Percentiles rank a stretch among this genome's conserved stretches.
Evolutionary conservation across 2,329 filamentous ascomycete genomes (phyloP).

Genomic region (Emergomyces orientalis): DNA sequence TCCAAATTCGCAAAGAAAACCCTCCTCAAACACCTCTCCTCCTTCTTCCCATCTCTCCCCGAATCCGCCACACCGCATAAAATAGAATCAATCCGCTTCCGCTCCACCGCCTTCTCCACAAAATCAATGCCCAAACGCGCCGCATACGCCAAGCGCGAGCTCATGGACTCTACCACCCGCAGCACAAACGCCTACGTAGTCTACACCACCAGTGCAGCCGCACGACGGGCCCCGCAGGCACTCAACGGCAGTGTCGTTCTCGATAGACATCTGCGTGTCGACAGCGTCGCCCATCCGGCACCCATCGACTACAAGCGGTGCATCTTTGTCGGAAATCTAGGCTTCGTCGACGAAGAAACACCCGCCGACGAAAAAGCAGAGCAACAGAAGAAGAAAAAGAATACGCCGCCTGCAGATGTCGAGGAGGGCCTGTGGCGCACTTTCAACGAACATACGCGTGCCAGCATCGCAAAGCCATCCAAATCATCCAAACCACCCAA

Average conservation of each 20-base stretch:
- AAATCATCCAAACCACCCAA: neutral
- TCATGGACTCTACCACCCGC: conserved; percentile 85
- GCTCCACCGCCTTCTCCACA: conserved; percentile 77
- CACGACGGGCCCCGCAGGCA: conserved; percentile 62
- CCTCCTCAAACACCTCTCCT: conserved; percentile 66
- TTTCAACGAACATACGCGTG: conserved; percentile 31
- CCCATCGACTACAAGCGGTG: conserved; percentile 77
- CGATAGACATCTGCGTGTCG: conserved; percentile 79
- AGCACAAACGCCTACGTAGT: conserved; percentile 93
- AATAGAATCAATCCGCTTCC: conserved; percentile 86
- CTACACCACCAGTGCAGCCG: conserved; percentile 65
- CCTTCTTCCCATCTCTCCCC: conserved; percentile 53
- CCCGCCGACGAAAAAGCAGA: conserved; percentile 52
- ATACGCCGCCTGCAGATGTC: conserved; percentile 67
- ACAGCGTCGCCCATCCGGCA: conserved; percentile 80
- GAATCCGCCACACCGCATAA: conserved; percentile 52
- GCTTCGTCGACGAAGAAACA: conserved; percentile 88
- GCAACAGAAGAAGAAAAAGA: conserved; percentile 60
- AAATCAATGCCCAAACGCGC: conserved; percentile 75
- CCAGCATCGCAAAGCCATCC: neutral
- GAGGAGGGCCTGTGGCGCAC: conserved; percentile 63
- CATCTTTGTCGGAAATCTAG: conserved; percentile 91
- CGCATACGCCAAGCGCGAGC: conserved; percentile 80
- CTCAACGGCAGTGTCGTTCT: conserved; percentile 81
- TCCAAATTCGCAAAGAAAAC: conserved; percentile 73